Evolutionary conservation across 1,139 yeast genomes (phyloP), one percentile per base, ranked within the genome.

Genomic region (Blastobotrys ciferrii): DNA sequence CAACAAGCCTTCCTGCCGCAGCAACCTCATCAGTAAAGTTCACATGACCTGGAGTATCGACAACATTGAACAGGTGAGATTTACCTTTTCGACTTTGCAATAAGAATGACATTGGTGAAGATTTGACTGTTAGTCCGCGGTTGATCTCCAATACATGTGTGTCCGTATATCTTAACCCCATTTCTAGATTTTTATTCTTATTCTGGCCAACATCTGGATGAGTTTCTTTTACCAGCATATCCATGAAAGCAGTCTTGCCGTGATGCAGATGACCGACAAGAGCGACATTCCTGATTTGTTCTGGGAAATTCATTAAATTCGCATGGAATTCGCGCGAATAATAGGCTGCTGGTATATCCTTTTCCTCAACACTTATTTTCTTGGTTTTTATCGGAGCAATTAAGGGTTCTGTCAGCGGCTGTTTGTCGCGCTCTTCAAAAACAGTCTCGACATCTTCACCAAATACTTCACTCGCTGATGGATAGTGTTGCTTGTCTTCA

Each of bases 41-140:
- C 1, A 79, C 77, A 66, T 92, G 98, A 0, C 99, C 99, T 0
- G 99, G 99, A 0, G 96, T 75, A 60, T 94, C 98, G 1, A 88
- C 55, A 2, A 89, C 57, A 58, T 85, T 87, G 25, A 84, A 60
- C 1, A 80, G 76, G 33, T 70, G 69, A 0, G 95, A 82, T 54
- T 75, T 79, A 1, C 76, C 81, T 17, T 70, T 72, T 23, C 77
- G 54, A 59, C 80, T 81, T 0, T 77, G 78, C n/a, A 84, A 64
- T 9, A 91, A 64, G 14, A 88, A 58, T 0, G 94, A 72, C 55
- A 86, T 74, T 0, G 88, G 82, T 1, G 84, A 70, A 1, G 83
- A 51, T 57, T 83, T 83, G 17, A 88, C 74, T 1, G 95, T 74
- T 12, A 87, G 58, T 0, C 89, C 92, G 50, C 96, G 71, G 38